Percentiles rank a stretch among this genome's conserved stretches.
Conservation (phyloP, 208 protist genomes). For the Eutreptiella sp. region DNA sequence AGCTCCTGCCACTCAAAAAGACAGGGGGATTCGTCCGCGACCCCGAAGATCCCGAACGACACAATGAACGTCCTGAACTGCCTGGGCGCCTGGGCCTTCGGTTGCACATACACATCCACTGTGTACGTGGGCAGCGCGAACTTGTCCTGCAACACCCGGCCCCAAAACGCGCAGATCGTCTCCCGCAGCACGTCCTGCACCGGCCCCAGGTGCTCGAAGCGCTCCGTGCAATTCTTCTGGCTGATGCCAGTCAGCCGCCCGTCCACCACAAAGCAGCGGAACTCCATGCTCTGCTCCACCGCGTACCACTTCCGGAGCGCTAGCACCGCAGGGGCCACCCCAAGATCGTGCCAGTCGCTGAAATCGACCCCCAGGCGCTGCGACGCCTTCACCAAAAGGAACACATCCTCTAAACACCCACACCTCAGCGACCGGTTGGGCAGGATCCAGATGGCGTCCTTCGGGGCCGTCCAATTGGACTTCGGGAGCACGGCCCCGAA, state of each 20-base stretch:
- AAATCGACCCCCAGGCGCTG: slow-evolving; percentile 37
- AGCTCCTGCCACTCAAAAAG: too few species aligned
- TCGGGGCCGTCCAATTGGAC: slow-evolving; percentile 38
- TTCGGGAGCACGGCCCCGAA: slow-evolving; percentile 36
- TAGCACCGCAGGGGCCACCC: slow-evolving; percentile 8
- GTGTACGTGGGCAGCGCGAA: slow-evolving; percentile 7
- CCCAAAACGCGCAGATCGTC: slow-evolving; percentile 20
- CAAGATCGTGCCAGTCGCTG: too few species aligned
- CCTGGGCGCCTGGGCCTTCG: too few species aligned
- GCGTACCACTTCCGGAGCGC: slow-evolving; percentile 29
- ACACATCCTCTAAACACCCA: slow-evolving; percentile 16
- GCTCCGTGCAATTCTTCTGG: slow-evolving; percentile 26
- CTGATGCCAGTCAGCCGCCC: slow-evolving; percentile 27
- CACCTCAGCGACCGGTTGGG: slow-evolving; percentile 22
- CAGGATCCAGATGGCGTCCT: slow-evolving; percentile 35
- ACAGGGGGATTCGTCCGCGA: too few species aligned
- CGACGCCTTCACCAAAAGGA: slow-evolving; percentile 35
- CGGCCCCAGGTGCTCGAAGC: slow-evolving; percentile 17
- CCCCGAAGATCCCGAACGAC: too few species aligned
- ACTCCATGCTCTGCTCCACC: slow-evolving; percentile 33
- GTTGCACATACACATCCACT: too few species aligned
- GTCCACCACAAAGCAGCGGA: slow-evolving; percentile 39
- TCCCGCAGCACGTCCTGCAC: slow-evolving; percentile 12
- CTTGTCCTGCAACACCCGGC: slow-evolving; percentile 11
- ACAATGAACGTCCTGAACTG: too few species aligned